Conservation (phyloP, 2,329 filamentous ascomycete species). For the Paecilomyces variotii region DNA sequence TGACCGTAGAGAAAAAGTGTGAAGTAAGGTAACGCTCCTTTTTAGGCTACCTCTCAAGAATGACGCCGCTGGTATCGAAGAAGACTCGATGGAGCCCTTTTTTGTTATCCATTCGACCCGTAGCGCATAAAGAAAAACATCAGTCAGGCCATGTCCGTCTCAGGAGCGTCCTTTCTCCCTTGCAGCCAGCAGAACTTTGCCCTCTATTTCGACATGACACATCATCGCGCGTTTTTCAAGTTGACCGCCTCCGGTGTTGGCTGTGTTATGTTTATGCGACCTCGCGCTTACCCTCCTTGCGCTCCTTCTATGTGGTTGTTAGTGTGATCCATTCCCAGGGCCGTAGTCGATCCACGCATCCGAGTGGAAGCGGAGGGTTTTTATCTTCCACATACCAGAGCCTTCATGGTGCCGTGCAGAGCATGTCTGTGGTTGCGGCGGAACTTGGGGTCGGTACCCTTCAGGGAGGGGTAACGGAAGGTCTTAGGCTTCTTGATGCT, state of each 20-base stretch:
- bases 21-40: conserved; percentile 8
- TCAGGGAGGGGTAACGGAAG: conserved; percentile 95
- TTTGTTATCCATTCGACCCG: neutral
- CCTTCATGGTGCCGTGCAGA: conserved; percentile 97
- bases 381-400: conserved; percentile 62
- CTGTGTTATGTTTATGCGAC: conserved; percentile 53
- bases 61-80: conserved; percentile 4
- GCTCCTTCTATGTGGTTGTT: conserved; percentile 69
- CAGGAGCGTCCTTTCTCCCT: conserved; percentile 1
- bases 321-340: conserved; percentile 13
- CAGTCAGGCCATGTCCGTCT: conserved; percentile 1
- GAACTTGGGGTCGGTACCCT: conserved; percentile 99
- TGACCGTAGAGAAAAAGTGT: conserved; percentile 4
- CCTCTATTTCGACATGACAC: conserved; percentile 3
- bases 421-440: conserved; percentile 99
- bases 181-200: neutral
- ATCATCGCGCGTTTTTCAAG: conserved; percentile 20
- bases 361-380: neutral
- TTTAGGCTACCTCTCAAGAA: conserved; percentile 14
- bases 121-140: conserved; percentile 13
- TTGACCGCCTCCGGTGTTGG: neutral
- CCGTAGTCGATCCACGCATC: neutral
- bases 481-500: conserved; percentile 99
- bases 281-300: conserved; percentile 92
- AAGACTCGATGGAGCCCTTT: neutral